Conservation (phyloP, 495 filamentous ascomycete species). For the Oidiodendron maius region DNA sequence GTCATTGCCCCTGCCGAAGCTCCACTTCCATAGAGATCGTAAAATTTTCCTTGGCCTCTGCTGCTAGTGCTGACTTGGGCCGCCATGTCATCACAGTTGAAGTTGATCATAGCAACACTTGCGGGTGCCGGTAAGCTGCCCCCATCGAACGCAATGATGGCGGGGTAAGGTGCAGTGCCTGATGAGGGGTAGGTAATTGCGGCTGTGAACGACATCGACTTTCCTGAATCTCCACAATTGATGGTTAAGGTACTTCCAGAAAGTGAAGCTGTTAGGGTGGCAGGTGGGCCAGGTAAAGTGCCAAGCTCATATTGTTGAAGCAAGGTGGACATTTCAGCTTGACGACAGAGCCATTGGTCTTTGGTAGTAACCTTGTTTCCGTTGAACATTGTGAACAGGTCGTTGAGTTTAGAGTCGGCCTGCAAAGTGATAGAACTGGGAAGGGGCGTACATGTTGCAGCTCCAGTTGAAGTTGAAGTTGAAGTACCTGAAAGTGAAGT, state of each 20-base stretch:
- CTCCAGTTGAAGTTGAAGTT: too few species aligned
- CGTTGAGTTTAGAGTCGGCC: conserved; percentile 19
- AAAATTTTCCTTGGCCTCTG: conserved; percentile 43
- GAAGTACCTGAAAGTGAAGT: too few species aligned
- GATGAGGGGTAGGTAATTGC: conserved; percentile 29
- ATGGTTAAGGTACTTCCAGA: conserved; percentile 29
- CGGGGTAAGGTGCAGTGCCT: conserved; percentile 31
- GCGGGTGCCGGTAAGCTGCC: conserved; percentile 39
- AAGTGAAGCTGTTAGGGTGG: conserved; percentile 27
- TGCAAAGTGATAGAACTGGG: background rate
- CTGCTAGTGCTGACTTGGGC: conserved; percentile 30
- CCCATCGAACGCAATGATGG: conserved; percentile 42
- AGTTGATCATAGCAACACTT: conserved; percentile 38
- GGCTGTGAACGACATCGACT: conserved; percentile 40
- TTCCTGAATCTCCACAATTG: conserved; percentile 34
- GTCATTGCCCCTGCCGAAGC: conserved; percentile 42
- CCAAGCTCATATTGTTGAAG: conserved; percentile 33
- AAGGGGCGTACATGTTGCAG: background rate
- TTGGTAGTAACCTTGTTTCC: conserved; percentile 25
- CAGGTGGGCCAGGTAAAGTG: conserved; percentile 26
- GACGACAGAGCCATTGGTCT: conserved; percentile 27
- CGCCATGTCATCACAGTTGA: conserved; percentile 44
- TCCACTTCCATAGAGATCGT: conserved; percentile 37
- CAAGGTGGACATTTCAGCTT: conserved; percentile 23
- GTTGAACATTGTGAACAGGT: conserved; percentile 28